Evolutionary conservation across 305 asterid species (phyloP).

Genomic region (Fraxinus ornus): DNA sequence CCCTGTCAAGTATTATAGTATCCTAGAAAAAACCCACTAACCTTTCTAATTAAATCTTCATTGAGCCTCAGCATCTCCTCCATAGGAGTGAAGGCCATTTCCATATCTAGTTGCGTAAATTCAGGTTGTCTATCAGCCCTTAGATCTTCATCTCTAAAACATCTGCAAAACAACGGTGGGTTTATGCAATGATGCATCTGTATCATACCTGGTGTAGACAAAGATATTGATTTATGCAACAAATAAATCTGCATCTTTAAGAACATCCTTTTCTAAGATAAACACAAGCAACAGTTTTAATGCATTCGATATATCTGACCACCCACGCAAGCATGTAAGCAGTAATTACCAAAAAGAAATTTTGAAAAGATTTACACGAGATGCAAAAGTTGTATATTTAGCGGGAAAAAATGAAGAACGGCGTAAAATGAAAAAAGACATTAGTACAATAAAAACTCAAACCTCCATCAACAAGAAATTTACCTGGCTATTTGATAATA

Average conservation of each 20-base stretch:
- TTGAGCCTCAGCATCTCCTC: conserved; percentile 94
- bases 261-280: not conserved
- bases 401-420: conserved; percentile 5
- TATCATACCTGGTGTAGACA: not conserved
- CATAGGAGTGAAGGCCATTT: conserved; percentile 87
- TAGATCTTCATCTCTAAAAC: conserved; percentile 97
- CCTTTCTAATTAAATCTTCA: conserved; percentile 96
- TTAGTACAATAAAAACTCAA: not conserved
- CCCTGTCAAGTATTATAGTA: not conserved
- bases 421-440: not conserved
- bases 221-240: not conserved
- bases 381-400: conserved; percentile 6
- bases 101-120: conserved; percentile 95
- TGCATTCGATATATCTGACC: not conserved
- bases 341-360: not conserved
- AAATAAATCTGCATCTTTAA: not conserved
- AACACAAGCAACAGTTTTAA: not conserved
- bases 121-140: conserved; percentile 99
- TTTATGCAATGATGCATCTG: not conserved
- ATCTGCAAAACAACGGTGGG: conserved; percentile 48
- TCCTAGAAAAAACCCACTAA: conserved; percentile 22
- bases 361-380: conserved; percentile 3
- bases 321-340: not conserved
- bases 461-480: conserved; percentile 10
- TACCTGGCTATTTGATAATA: conserved; percentile 98